Conservation (phyloP, 768 basidiomycete species). For the Zangia roseola region DNA sequence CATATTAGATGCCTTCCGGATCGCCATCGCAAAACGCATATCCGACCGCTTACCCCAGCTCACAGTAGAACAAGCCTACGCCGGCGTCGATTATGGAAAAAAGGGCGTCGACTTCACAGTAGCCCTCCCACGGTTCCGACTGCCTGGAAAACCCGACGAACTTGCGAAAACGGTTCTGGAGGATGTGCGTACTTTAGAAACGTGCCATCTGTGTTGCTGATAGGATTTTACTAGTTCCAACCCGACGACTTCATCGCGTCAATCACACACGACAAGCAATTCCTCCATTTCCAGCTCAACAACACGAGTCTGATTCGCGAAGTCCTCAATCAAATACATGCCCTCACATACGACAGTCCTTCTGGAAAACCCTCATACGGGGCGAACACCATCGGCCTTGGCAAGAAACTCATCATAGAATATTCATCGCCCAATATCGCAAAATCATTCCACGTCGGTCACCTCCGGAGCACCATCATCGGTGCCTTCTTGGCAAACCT, state of each 20-base stretch:
- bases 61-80: constrained; percentile 74
- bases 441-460: constrained; percentile 97
- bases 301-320: constrained; percentile 60
- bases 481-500: constrained; percentile 92
- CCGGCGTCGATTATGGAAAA: constrained; percentile 86
- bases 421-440: constrained; percentile 98
- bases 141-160: constrained; percentile 81
- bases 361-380: constrained; percentile 74
- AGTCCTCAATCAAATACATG: constrained; percentile 71
- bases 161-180: constrained; percentile 72
- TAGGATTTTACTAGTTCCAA: constrained; percentile 58
- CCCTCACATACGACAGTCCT: constrained; percentile 61
- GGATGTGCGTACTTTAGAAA: constrained; percentile 57
- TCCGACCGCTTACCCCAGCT: constrained; percentile 64
- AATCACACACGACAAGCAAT: constrained; percentile 68
- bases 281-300: constrained; percentile 79
- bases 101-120: constrained; percentile 94
- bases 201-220: constrained; percentile 6
- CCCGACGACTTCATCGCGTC: constrained; percentile 77
- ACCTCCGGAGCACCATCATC: constrained; percentile 96
- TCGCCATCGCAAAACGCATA: constrained; percentile 73
- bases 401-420: constrained; percentile 85
- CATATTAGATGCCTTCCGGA: constrained; percentile 75
- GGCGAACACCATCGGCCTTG: constrained; percentile 69
- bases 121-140: constrained; percentile 86